Evolutionary conservation across 257 asterid species (phyloP).

Genomic region (Solanum clarkiae): DNA sequence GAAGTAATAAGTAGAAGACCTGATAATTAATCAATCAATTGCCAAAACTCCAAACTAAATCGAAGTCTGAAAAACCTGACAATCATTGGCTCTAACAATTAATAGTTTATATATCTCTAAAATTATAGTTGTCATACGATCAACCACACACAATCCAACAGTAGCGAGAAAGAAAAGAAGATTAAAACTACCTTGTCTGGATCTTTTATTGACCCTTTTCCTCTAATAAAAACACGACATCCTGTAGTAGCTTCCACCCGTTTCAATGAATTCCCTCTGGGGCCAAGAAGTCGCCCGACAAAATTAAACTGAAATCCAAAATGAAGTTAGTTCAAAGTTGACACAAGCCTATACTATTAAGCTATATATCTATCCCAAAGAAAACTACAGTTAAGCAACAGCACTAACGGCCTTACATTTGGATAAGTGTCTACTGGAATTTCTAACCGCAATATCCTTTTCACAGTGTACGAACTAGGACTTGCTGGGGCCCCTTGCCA

Average conservation of each 20-base stretch:
- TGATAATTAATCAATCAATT: neutral
- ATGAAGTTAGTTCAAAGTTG: neutral
- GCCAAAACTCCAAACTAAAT: neutral
- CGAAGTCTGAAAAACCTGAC: neutral
- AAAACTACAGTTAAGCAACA: neutral
- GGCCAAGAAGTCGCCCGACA: slow-evolving; percentile 96
- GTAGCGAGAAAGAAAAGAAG: neutral
- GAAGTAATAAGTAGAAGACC: neutral
- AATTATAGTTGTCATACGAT: neutral
- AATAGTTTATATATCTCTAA: neutral
- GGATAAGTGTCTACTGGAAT: slow-evolving; percentile 94
- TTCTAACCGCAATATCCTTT: slow-evolving; percentile 84
- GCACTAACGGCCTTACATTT: slow-evolving; percentile 34
- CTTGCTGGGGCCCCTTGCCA: slow-evolving; percentile 99
- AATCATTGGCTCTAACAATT: neutral
- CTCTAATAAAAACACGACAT: slow-evolving; percentile 94
- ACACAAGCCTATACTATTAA: neutral
- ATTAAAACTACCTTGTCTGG: slow-evolving; percentile 65
- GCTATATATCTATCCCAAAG: neutral
- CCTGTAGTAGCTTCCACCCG: slow-evolving; percentile 96
- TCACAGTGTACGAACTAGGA: slow-evolving; percentile 87
- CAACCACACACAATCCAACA: neutral
- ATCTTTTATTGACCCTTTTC: slow-evolving; percentile 96
- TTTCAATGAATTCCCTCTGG: slow-evolving; percentile 94
- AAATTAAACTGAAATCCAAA: slow-evolving; percentile 64